Base-by-base conservation (phyloP, 73 alveolate genomes). In the Loxodes magnus region DNA sequence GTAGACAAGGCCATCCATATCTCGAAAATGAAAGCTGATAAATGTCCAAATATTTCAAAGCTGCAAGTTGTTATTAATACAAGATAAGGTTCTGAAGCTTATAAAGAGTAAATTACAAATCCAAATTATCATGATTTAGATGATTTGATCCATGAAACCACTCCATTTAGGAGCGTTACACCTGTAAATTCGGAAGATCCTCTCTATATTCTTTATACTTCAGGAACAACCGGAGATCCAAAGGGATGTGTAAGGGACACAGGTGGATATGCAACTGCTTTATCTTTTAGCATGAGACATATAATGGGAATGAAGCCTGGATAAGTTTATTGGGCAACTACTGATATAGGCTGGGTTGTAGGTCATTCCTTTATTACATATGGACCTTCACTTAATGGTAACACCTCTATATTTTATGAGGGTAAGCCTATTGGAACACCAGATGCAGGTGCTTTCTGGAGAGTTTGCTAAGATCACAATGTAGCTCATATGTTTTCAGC, bases 331-430 rank as follows among this genome's bases (percentile, higher is more conserved):
- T 94, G 90, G 70, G 74, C 98, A 44, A 84, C 95, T 19, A 89
- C 98, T 21, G 99, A 96, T 64, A 88, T 95, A 46, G 99, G 99
- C 56, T 96, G 99, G 99, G 96, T 96, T 29, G 96, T 95, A 4
- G 99, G 99, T 7, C 99, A 96, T 74, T 61, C 94, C 31, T 96
- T 91, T 74, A 90, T 94, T 51, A 94, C 91, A 35, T 96, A 96
- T 59, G 99, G 99, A 4, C 99, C 99, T 17, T 77, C 94, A 39
- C 68, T 92, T 27, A 78, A 94, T 59, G 43, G 50, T 3, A 59
- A 72, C 27, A 67, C 81, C 26, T 44, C 95, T 14, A 76, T 94
- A 15, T 57, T 96, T 35, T 96, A 82, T 71, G 99, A 96, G 68
- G 99, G 99, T 3, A 94, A 93, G 51, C 99, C 99, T 17, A 87